These are phyloP conservation scores for Cordyceps pruinosa DNA, from an alignment of 2,329 filamentous ascomycete genomes.

Conservation along the genomic window DNA sequence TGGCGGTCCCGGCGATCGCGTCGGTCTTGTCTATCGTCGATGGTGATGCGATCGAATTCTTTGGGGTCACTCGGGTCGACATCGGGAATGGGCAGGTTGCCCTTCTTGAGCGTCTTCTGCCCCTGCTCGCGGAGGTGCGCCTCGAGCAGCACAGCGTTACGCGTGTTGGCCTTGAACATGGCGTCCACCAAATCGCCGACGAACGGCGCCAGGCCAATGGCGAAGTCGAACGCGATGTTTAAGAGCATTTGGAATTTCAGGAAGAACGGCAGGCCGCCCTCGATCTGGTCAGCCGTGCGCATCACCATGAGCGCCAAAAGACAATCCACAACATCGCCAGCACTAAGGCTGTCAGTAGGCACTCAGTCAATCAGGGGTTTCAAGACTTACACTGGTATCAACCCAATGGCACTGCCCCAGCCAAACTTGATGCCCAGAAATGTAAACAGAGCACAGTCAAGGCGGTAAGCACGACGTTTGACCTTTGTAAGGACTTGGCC, in stretches of 20 bases:
- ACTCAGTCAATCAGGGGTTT: neutral
- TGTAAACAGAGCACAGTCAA: slow-evolving; percentile 80
- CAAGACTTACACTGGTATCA: slow-evolving; percentile 67
- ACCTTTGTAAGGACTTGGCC: slow-evolving; percentile 76
- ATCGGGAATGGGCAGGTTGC: slow-evolving; percentile 39
- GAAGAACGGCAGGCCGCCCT: slow-evolving; percentile 62
- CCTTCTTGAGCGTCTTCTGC: slow-evolving; percentile 44
- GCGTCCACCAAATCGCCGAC: slow-evolving; percentile 71
- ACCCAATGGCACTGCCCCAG: slow-evolving; percentile 78
- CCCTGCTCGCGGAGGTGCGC: slow-evolving; percentile 62
- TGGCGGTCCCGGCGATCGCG: neutral
- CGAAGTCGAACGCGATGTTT: slow-evolving; percentile 70
- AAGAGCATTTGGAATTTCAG: slow-evolving; percentile 68
- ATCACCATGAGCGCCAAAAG: slow-evolving; percentile 71
- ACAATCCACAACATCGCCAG: slow-evolving; percentile 69
- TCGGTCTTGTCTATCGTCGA: neutral
- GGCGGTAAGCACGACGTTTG: slow-evolving; percentile 74
- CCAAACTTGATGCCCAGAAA: slow-evolving; percentile 78
- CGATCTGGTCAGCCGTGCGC: slow-evolving; percentile 62
- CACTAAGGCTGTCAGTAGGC: slow-evolving; percentile 35
- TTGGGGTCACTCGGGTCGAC: slow-evolving; percentile 47
- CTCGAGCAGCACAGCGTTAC: slow-evolving; percentile 65
- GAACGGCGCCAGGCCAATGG: slow-evolving; percentile 66
- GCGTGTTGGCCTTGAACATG: slow-evolving; percentile 66
- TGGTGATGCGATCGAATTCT: slow-evolving; percentile 37